These are phyloP conservation scores for Solanum corneliomulleri DNA, from an alignment of 257 asterid genomes.

Conservation along the genomic window DNA sequence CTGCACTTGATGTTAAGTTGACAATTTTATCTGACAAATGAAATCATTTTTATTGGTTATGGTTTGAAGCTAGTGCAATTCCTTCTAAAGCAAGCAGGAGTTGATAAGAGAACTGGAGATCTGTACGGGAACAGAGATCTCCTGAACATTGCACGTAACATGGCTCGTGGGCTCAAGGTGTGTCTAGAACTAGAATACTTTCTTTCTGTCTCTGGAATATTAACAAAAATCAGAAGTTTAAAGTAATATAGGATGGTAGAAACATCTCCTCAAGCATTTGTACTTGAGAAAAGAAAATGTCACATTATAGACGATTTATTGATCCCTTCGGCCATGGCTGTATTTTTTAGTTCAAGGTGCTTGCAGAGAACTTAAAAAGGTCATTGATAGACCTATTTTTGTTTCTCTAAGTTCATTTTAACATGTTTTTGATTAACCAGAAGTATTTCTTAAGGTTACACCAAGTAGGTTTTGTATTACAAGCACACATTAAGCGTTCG, in stretches of 20 bases:
- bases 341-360: background rate
- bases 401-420: background rate
- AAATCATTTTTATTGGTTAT: constrained; percentile 5
- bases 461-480: background rate
- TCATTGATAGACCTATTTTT: background rate
- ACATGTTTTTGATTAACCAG: background rate
- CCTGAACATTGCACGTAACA: constrained; percentile 81
- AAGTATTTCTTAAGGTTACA: background rate
- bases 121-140: constrained; percentile 89
- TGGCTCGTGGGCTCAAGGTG: constrained; percentile 98
- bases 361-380: background rate
- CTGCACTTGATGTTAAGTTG: background rate
- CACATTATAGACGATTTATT: background rate
- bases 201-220: background rate
- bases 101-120: constrained; percentile 90
- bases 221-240: background rate
- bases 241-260: background rate
- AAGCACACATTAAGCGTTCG: background rate
- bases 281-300: background rate
- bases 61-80: constrained; percentile 86
- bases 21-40: background rate
- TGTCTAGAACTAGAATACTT: background rate
- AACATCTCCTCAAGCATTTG: background rate
- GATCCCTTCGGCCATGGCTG: background rate
- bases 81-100: constrained; percentile 92